These are phyloP conservation scores for Quercus lobata DNA, from an alignment of 331 rosid species.

Conservation along the genomic window DNA sequence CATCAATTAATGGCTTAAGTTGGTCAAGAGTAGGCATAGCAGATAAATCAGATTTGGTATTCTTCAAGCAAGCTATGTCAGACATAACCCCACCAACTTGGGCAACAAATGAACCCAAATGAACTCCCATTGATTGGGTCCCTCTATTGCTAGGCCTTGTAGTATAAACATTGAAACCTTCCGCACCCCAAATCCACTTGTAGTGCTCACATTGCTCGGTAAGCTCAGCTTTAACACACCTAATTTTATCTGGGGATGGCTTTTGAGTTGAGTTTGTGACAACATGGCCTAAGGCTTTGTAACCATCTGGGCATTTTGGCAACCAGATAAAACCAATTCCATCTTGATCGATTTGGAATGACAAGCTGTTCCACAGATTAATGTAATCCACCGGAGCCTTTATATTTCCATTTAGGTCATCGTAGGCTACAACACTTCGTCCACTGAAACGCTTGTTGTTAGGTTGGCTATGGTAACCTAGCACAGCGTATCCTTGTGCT, in stretches of 20 bases:
- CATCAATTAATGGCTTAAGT: conserved; percentile 5
- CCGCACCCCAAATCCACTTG: conserved; percentile 67
- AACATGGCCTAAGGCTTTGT: conserved; percentile 58
- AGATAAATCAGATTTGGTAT: not conserved
- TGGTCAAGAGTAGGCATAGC: conserved; percentile 14
- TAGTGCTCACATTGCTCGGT: conserved; percentile 44
- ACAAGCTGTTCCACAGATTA: conserved; percentile 56
- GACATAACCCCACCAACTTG: conserved; percentile 30
- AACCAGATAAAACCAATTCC: conserved; percentile 55
- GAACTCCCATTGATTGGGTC: conserved; percentile 38
- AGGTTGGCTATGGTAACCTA: conserved; percentile 62
- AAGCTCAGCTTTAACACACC: conserved; percentile 57
- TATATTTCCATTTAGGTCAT: conserved; percentile 23
- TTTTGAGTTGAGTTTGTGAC: conserved; percentile 56
- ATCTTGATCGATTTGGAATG: conserved; percentile 44
- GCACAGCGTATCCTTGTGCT: conserved; percentile 52
- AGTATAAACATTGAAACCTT: conserved; percentile 46
- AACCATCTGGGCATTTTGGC: conserved; percentile 64
- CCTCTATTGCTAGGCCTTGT: conserved; percentile 54
- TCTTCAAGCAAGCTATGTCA: conserved; percentile 52
- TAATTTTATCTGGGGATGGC: conserved; percentile 55
- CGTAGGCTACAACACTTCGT: conserved; percentile 49
- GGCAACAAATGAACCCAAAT: conserved; percentile 56
- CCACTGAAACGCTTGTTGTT: conserved; percentile 68
- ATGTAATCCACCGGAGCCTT: conserved; percentile 56